Conservation (phyloP, 2,329 filamentous ascomycete genomes). For the Fusarium pseudoanthophilum region DNA sequence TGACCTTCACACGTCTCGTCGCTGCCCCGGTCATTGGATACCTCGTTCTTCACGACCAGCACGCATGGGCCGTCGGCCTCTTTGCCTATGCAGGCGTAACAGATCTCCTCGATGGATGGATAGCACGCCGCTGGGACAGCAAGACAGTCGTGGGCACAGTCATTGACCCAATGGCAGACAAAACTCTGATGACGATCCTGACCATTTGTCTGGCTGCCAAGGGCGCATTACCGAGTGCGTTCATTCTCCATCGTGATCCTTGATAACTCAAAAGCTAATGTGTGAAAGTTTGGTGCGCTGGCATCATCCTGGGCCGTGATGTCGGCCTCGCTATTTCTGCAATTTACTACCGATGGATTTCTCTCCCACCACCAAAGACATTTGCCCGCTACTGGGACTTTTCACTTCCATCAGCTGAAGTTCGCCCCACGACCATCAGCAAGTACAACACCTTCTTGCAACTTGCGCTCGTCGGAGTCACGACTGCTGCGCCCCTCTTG, state of each 20-base stretch:
- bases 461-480: constrained; percentile 84
- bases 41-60: constrained; percentile 84
- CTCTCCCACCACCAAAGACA: constrained; percentile 91
- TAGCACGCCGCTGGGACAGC: constrained; percentile 86
- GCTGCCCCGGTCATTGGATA: constrained; percentile 90
- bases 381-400: constrained; percentile 97
- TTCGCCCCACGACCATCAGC: constrained; percentile 83
- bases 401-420: constrained; percentile 86
- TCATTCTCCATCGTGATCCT: neutral
- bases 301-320: constrained; percentile 91
- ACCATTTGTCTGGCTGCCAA: constrained; percentile 87
- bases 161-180: constrained; percentile 97
- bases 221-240: constrained; percentile 80
- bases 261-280: neutral
- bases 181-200: constrained; percentile 92
- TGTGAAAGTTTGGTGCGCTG: constrained; percentile 80
- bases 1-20: constrained; percentile 86
- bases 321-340: constrained; percentile 84
- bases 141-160: constrained; percentile 95
- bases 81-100: constrained; percentile 93
- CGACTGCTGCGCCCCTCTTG: constrained; percentile 82
- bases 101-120: constrained; percentile 92
- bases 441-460: constrained; percentile 96
- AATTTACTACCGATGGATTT: constrained; percentile 96
- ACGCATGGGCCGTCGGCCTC: constrained; percentile 81